These are phyloP conservation scores for Pseudocercospora musae DNA, from an alignment of 2,329 filamentous ascomycete species.

Conservation along the genomic window DNA sequence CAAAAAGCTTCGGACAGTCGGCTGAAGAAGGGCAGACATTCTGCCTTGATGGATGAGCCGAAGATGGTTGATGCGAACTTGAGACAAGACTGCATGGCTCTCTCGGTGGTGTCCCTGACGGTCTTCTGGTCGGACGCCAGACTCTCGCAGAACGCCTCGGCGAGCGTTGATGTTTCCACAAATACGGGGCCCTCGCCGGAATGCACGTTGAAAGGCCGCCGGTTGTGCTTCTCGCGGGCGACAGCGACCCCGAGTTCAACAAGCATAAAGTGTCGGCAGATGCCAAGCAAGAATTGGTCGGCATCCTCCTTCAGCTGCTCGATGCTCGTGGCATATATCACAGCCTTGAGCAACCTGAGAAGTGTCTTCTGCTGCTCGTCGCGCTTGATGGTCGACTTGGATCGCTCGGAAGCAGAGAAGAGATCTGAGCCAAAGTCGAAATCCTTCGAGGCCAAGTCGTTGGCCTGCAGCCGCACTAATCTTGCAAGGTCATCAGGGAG, in stretches of 20 bases:
- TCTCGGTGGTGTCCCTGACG: slow-evolving; percentile 79
- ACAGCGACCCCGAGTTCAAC: slow-evolving; percentile 86
- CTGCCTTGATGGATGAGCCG: slow-evolving; percentile 64
- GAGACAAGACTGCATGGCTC: slow-evolving; percentile 73
- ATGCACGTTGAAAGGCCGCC: slow-evolving; percentile 76
- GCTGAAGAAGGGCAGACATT: slow-evolving; percentile 78
- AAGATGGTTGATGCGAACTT: slow-evolving; percentile 75
- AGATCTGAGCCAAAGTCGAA: slow-evolving; percentile 66
- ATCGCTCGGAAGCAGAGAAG: slow-evolving; percentile 72
- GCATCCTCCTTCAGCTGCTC: slow-evolving; percentile 76
- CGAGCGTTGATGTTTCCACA: slow-evolving; percentile 81
- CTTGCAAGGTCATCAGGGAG: slow-evolving; percentile 86
- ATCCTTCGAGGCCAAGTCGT: slow-evolving; percentile 74
- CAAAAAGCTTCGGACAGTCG: slow-evolving; percentile 81
- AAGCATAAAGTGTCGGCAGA: slow-evolving; percentile 86
- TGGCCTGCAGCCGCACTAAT: slow-evolving; percentile 80
- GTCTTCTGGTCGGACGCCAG: slow-evolving; percentile 78
- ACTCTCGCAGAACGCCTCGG: slow-evolving; percentile 85
- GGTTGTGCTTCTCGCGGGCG: slow-evolving; percentile 71
- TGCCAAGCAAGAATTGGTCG: slow-evolving; percentile 68
- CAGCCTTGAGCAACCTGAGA: slow-evolving; percentile 83
- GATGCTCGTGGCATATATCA: slow-evolving; percentile 76
- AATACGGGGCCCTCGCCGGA: slow-evolving; percentile 83
- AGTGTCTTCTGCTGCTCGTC: slow-evolving; percentile 76
- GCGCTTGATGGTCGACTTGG: slow-evolving; percentile 83